A percentile compares a stretch with the other conserved stretches of the same genome.
Evolutionary conservation across 1,139 yeast genomes (phyloP).

Genomic region (Yarrowia galli): DNA sequence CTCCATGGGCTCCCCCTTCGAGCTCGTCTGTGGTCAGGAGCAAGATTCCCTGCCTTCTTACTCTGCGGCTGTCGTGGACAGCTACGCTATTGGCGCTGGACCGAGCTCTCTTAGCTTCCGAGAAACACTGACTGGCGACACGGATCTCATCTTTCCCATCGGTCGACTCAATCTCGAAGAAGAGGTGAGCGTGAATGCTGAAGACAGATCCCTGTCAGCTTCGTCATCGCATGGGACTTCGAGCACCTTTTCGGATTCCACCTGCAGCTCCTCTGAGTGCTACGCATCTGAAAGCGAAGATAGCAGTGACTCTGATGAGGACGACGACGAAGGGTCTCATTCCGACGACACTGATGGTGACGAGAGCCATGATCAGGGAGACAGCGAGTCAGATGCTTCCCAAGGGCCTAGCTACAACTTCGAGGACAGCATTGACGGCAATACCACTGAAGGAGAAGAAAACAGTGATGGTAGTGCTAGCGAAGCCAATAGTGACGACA

Average conservation of each 20-base stretch:
- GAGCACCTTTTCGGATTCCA: neutral
- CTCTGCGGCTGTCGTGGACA: neutral
- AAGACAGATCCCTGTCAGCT: neutral
- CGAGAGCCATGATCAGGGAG: neutral
- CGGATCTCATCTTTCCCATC: neutral
- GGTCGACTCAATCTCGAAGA: neutral
- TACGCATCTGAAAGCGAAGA: neutral
- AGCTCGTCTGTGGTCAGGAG: neutral
- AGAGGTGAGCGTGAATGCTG: neutral
- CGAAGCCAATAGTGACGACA: constrained; percentile 14
- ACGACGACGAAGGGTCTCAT: neutral
- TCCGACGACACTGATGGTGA: neutral
- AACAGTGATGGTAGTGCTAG: constrained; percentile 6
- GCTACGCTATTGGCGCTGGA: neutral
- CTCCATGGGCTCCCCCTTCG: neutral
- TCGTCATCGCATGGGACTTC: constrained; percentile 3
- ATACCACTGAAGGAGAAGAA: neutral
- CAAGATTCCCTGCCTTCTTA: constrained; percentile 7
- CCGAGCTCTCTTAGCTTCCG: neutral
- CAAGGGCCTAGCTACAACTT: neutral
- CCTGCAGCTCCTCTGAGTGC: constrained; percentile 17
- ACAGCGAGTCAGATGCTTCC: constrained; percentile 15
- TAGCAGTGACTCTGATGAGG: constrained; percentile 2
- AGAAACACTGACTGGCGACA: no score
- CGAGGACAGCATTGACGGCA: constrained; percentile 16